Conservation (phyloP, 1,139 yeast genomes). For the Kodamaea alishanica region DNA sequence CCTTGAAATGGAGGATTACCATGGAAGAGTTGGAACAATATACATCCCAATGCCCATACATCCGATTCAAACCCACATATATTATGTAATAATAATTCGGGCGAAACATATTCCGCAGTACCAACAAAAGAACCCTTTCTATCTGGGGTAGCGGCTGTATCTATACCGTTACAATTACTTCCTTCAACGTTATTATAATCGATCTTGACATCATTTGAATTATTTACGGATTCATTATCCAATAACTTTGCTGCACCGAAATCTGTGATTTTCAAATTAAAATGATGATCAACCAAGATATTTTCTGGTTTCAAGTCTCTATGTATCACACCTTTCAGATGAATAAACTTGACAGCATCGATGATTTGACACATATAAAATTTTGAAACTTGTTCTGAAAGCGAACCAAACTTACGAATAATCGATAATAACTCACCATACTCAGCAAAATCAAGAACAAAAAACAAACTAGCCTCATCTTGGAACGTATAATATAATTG, state of each 20-base stretch:
- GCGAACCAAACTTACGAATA: slow-evolving; percentile 53
- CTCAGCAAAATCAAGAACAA: slow-evolving; percentile 75
- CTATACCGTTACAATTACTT: slow-evolving; percentile 9
- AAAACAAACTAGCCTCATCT: slow-evolving; percentile 67
- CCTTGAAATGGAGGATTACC: slow-evolving; percentile 98
- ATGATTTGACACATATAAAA: slow-evolving; percentile 67
- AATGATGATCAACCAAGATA: slow-evolving; percentile 71
- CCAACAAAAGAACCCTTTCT: slow-evolving; percentile 74
- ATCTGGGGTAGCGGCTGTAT: slow-evolving; percentile 16
- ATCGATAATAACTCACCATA: slow-evolving; percentile 71
- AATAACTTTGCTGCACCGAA: slow-evolving; percentile 94
- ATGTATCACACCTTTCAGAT: slow-evolving; percentile 80
- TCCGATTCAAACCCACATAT: slow-evolving; percentile 85
- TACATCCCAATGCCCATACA: slow-evolving; percentile 96
- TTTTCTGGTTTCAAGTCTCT: slow-evolving; percentile 96
- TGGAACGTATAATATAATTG: slow-evolving; percentile 76
- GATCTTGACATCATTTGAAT: slow-evolving; percentile 27
- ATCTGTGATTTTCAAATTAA: slow-evolving; percentile 89
- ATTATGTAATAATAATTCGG: slow-evolving; percentile 83
- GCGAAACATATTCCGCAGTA: slow-evolving; percentile 74
- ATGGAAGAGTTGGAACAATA: slow-evolving; percentile 86
- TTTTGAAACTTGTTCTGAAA: slow-evolving; percentile 51
- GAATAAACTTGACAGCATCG: slow-evolving; percentile 85
- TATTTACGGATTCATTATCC: slow-evolving; percentile 20
- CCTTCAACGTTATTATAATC: slow-evolving; percentile 31